A percentile compares a stretch with the other conserved stretches of the same genome.
These are phyloP conservation scores for Ophiostoma triangulosporum DNA, from an alignment of 2,329 filamentous ascomycete genomes.

Conservation along the genomic window DNA sequence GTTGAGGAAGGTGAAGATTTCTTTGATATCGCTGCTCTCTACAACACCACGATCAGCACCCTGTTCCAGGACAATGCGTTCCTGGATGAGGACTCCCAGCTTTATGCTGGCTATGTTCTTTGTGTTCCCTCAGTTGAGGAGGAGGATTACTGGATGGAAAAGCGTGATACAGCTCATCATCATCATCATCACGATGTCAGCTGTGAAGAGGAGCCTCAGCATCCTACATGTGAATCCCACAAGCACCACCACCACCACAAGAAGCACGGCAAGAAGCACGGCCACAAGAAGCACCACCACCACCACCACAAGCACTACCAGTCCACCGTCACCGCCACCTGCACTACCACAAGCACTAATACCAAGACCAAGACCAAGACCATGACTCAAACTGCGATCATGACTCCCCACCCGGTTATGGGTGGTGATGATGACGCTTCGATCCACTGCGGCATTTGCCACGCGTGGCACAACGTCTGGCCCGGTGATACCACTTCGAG, in stretches of 20 bases:
- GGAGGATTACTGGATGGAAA: neutral
- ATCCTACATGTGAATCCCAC: neutral
- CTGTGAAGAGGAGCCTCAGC: neutral
- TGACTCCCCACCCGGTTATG: neutral
- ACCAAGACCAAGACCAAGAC: slow-evolving; percentile 1
- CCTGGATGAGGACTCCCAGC: slow-evolving; percentile 3
- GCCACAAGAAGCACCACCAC: slow-evolving; percentile 1
- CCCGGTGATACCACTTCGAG: neutral
- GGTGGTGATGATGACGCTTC: neutral
- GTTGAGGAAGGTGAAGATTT: slow-evolving; percentile 7
- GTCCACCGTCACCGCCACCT: slow-evolving; percentile 1
- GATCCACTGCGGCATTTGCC: slow-evolving; percentile 2
- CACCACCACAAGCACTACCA: neutral
- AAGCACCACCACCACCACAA: slow-evolving; percentile 4
- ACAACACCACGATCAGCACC: slow-evolving; percentile 8
- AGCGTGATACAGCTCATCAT: slow-evolving; percentile 8
- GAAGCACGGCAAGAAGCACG: neutral
- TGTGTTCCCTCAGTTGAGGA: slow-evolving; percentile 3
- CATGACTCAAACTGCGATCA: neutral
- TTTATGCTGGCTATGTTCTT: slow-evolving; percentile 4
- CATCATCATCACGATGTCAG: slow-evolving; percentile 1
- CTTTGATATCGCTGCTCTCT: slow-evolving; percentile 1
- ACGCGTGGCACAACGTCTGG: slow-evolving; percentile 6
- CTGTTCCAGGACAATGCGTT: slow-evolving; percentile 6
- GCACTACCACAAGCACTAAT: slow-evolving; percentile 5